Base-by-base conservation (phyloP, 1,284 basidiomycete genomes). In the Sporisorium sorghi region DNA sequence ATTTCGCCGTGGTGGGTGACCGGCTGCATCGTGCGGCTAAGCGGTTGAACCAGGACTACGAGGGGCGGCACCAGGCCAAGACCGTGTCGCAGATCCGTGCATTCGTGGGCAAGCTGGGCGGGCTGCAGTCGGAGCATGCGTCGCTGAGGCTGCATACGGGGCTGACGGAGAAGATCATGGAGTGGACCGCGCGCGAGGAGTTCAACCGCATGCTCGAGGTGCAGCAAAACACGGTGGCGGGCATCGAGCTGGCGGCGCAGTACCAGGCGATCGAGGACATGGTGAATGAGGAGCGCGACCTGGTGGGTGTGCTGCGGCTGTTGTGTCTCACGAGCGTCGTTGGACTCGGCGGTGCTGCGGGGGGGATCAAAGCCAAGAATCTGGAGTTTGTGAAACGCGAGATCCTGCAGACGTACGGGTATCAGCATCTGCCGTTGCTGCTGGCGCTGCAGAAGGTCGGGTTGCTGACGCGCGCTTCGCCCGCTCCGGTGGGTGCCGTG, bases 181-280 rank as follows among this genome's bases (percentile, higher is more conserved):
- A 91, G 14, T 87, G 91, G 73, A 98, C 95, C 2, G 88, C 90
- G 58, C 51, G 72, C 23, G 92, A 96, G 40, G 87, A 91, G 56
- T 99, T 99, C 87, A 94, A 94, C 85, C 91, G 90, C 81, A 91
- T 91, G 21, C 87, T 99, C 11, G 96, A 99, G 86, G 92, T 97
- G 19, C 96, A 99, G 83, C 97, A 99, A 85, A 98, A 98, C 85
- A 88, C 97, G 28, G 89, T 99, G 15, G 93, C 94, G 0, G 80
- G 80, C 0, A 40, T 77, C 6, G 78, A 81, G 17, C 23, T 79
- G 43, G 17, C 58, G 7, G 69, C 61, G 43, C 82, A 82, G 50
- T 73, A 81, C 24, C 33, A 48, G 26, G 77, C 71, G 17, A 78
- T 83, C 32, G 82, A 82, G 33, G 78, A 79, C n/a, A 75, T 83